Percentiles rank a stretch among this genome's conserved stretches.
Evolutionary conservation across 1,284 basidiomycete species (phyloP).

Genomic region (Ustilago hordei): DNA sequence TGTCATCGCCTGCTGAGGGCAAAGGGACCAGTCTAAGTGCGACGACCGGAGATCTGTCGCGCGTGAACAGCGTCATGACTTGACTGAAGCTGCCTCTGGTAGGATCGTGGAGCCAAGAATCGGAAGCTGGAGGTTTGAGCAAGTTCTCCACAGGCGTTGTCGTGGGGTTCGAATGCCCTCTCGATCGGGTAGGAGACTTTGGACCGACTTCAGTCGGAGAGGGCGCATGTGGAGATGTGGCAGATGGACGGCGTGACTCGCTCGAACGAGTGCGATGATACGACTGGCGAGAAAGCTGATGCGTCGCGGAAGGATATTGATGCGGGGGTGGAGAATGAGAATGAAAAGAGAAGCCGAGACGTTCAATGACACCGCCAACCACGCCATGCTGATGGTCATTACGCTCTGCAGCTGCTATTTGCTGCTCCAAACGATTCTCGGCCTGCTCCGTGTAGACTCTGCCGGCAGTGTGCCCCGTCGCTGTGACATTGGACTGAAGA

Average conservation of each 20-base stretch:
- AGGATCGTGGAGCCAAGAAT: constrained; percentile 37
- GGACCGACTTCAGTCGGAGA: constrained; percentile 2
- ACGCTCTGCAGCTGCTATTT: constrained; percentile 49
- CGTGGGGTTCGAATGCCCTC: neutral
- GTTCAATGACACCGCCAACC: constrained; percentile 45
- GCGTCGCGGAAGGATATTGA: constrained; percentile 14
- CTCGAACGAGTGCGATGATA: constrained; percentile 27
- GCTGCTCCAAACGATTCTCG: constrained; percentile 41
- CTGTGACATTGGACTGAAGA: constrained; percentile 40
- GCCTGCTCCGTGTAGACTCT: constrained; percentile 26
- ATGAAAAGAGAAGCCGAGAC: constrained; percentile 36
- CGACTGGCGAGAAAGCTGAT: constrained; percentile 9
- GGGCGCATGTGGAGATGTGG: neutral
- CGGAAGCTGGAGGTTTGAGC: constrained; percentile 12
- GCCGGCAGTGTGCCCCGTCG: constrained; percentile 35
- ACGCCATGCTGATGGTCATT: constrained; percentile 53
- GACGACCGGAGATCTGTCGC: constrained; percentile 40
- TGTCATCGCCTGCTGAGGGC: neutral
- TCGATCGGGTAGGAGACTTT: neutral
- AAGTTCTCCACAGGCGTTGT: neutral
- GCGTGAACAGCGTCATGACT: constrained; percentile 27
- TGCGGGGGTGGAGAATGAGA: constrained; percentile 18
- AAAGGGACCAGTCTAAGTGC: constrained; percentile 36
- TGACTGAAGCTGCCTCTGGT: constrained; percentile 29
- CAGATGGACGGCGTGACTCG: constrained; percentile 21